Percentiles rank a stretch among this genome's conserved stretches.
Evolutionary conservation across 768 basidiomycete species (phyloP).

Genomic region (Tylopilus cervinicoccineus): DNA sequence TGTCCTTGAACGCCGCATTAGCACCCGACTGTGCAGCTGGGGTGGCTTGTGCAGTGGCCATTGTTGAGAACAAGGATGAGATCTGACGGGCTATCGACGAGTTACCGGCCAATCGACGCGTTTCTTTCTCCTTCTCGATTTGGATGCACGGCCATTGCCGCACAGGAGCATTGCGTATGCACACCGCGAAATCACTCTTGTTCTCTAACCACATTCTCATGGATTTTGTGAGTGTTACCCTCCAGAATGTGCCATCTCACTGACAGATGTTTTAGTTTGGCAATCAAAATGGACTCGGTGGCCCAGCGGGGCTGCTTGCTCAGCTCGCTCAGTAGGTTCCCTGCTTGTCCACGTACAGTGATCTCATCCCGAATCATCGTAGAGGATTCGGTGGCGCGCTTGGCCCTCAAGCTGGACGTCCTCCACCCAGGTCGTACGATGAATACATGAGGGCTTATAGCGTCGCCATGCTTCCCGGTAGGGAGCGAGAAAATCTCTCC

Average conservation of each 20-base stretch:
- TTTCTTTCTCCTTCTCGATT: constrained; percentile 21
- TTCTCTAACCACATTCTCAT: constrained; percentile 28
- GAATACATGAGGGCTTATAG: constrained; percentile 95
- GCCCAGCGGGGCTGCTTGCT: constrained; percentile 58
- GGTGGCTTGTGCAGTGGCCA: constrained; percentile 32
- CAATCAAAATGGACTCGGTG: constrained; percentile 32
- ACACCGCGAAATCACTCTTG: constrained; percentile 9
- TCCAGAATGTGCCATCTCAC: not conserved
- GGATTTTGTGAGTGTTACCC: constrained; percentile 35
- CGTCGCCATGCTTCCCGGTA: constrained; percentile 87
- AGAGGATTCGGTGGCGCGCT: constrained; percentile 55
- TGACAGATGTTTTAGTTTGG: constrained; percentile 32
- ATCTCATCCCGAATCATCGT: constrained; percentile 19
- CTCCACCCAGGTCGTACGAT: constrained; percentile 74
- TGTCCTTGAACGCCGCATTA: constrained; percentile 85
- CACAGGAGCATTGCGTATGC: constrained; percentile 28
- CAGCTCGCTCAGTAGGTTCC: constrained; percentile 58
- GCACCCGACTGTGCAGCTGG: constrained; percentile 47
- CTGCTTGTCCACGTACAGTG: not conserved
- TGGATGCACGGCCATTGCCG: constrained; percentile 28
- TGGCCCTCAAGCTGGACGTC: constrained; percentile 41
- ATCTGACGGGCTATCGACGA: constrained; percentile 15
- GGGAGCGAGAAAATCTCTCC: constrained; percentile 84
- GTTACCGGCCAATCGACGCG: constrained; percentile 17
- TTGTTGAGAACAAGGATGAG: constrained; percentile 13